Conservation (phyloP, 208 protist genomes). For the Wallacemonas sp. region DNA sequence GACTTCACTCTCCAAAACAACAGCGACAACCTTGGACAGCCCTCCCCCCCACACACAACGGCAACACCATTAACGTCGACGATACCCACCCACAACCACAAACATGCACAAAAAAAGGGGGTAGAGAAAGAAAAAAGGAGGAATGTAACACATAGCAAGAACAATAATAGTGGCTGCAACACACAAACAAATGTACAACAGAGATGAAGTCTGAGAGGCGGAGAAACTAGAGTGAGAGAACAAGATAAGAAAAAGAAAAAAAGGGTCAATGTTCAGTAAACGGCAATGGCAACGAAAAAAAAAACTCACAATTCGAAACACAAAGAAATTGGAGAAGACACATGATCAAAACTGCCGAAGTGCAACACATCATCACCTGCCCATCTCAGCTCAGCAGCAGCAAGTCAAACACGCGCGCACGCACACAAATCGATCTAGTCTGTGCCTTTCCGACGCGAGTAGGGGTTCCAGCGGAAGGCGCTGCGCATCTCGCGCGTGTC, state of each 20-base stretch:
- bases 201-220: neutral
- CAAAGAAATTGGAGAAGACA: no score
- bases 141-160: constrained; percentile 6
- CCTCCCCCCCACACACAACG: no score
- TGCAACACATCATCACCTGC: no score
- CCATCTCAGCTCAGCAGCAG: no score
- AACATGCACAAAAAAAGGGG: no score
- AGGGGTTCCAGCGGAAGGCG: constrained; percentile 43
- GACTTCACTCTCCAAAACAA: no score
- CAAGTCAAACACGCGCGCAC: no score
- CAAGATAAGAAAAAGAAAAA: neutral
- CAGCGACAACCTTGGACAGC: no score
- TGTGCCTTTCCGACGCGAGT: constrained; percentile 18
- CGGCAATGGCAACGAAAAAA: constrained; percentile 9
- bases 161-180: neutral
- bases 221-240: neutral
- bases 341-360: no score
- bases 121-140: constrained; percentile 8
- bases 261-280: neutral
- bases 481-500: constrained; percentile 26
- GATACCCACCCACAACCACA: no score
- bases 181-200: neutral
- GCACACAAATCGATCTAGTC: neutral
- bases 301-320: no score
- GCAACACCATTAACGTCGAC: no score